Evolutionary conservation across 768 basidiomycete species (phyloP).

Genomic region (Boletus tylopilopsis): DNA sequence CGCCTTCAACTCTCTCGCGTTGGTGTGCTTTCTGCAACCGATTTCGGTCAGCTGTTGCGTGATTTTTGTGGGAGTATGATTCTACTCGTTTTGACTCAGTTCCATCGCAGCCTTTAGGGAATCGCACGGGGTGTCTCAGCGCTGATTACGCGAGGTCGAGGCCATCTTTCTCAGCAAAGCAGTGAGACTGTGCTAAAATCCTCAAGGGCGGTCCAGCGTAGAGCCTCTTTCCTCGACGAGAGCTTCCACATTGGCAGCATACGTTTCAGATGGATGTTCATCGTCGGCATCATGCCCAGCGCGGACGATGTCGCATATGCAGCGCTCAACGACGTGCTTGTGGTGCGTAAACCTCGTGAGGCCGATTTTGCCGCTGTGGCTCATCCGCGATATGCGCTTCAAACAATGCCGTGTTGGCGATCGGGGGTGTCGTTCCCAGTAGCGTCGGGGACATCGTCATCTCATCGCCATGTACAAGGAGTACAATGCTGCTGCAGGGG

Average conservation of each 20-base stretch:
- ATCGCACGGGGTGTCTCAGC: too few relatives aligned
- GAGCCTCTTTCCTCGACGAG: too few relatives aligned
- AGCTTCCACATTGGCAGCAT: constrained; percentile 77
- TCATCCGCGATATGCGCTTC: constrained; percentile 67
- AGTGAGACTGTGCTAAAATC: constrained; percentile 62
- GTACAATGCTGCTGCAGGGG: constrained; percentile 83
- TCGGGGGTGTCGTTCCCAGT: constrained; percentile 66
- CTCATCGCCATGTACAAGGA: constrained; percentile 86
- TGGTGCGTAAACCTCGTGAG: constrained; percentile 70
- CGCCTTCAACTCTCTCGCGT: too few relatives aligned
- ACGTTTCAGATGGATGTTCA: constrained; percentile 83
- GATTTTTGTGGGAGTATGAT: too few relatives aligned
- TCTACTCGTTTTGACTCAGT: too few relatives aligned
- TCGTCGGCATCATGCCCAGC: constrained; percentile 72
- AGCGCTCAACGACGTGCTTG: constrained; percentile 67
- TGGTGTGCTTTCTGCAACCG: too few relatives aligned
- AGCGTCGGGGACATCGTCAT: constrained; percentile 68
- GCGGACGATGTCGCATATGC: constrained; percentile 65
- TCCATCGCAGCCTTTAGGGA: too few relatives aligned
- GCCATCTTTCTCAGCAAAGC: too few relatives aligned
- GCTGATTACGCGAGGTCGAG: too few relatives aligned
- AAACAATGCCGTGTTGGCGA: constrained; percentile 71
- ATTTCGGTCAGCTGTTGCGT: too few relatives aligned
- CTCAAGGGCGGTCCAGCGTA: constrained; percentile 73
- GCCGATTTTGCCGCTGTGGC: constrained; percentile 69